Base-by-base conservation (phyloP, 164 flowering plant genomes). In the Vitis amurensis region DNA sequence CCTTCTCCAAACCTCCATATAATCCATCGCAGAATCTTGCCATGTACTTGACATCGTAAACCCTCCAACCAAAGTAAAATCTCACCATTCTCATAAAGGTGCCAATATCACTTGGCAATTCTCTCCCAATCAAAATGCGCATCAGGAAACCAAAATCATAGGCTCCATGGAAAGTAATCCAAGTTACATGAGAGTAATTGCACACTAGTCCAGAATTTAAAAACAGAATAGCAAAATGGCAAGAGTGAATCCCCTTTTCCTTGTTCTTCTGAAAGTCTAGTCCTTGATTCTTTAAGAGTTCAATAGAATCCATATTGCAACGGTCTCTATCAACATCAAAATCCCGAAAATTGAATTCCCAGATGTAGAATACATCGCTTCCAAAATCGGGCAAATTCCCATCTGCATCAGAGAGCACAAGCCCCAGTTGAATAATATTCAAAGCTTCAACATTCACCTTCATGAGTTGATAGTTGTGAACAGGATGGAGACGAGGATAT, bases 281-380 rank as follows among this genome's bases (percentile, higher is more conserved):
- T 3, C 85, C 83, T 6, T 76, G 82, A 7, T 62, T 23, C 9
- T 23, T 27, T 16, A 80, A 70, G 7, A 82, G 59, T 55, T 72
- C 77, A 64, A 79, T 73, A 15, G 82, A 79, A 44, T 79, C 77
- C 12, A 69, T 69, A 11, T 70, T 74, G 74, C 77, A 69, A 13
- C 27, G 66, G 51, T 82, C 79, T 16, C 77, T 74, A 49, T 17
- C 64, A 13, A 51, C 27, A 29, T 79, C 76, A 68, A 82, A 82
- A 30, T 79, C 85, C 16, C 71, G 37, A 69, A 79, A 74, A 57
- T 77, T 79, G 75, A 82, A 82, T 66, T 82, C 75, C 85, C 85
- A 82, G 23, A 79, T 75, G 68, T 11, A 67, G 59, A 31, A 29
- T 29, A 2, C 3, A 9, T 47, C 59, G 59, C 64, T 16, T 19